Base-by-base conservation (phyloP, 139 green algal species). In the Chlamydomonas urium region DNA sequence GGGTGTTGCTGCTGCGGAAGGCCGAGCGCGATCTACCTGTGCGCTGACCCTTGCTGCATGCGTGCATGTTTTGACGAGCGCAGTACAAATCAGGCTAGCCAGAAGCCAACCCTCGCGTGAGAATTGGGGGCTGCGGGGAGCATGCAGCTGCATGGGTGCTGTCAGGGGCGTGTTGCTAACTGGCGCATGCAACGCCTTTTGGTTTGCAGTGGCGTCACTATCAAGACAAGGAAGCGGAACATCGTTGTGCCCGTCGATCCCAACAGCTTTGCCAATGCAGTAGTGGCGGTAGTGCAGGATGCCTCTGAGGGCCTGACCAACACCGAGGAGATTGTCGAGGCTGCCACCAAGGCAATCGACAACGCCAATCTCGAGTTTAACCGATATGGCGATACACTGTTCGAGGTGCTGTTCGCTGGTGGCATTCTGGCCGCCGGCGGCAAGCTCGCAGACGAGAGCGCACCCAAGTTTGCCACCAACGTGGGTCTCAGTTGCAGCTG, bases 171-270 rank as follows among this genome's bases (percentile, higher is more conserved):
- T 10, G 45, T 19, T 66, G 50, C 26, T 67, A 10, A 19, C 42
- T 45, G 24, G 2, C 0, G 6, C n/a, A 33, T 68, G 21, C 3
- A 32, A 38, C 1, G 28, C n/a, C n/a, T n/a, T n/a, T n/a, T n/a
- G n/a, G n/a, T 10, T 17, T 76, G 78, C 88, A 96, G 91, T 77
- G 92, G 92, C 73, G 92, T 94, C 28, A 87, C 87, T 74, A 88
- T 96, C 76, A 98, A 97, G 74, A 98, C 92, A 60, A 85, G 93
- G 58, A 98, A 98, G 83, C 80, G 94, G 66, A 98, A 98, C 76
- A 98, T 98, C 75, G 88, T 91, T 26, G 90, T 98, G 69, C 90
- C 93, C 28, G 87, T 92, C 37, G 94, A 98, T 70, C 94, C 94
- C 4, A 84, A 81, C 33, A 94, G 91, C 14, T 98, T 98, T 83